Base-by-base conservation (phyloP, 371 early-diverging fungal species). In the Catenaria anguillulae region DNA sequence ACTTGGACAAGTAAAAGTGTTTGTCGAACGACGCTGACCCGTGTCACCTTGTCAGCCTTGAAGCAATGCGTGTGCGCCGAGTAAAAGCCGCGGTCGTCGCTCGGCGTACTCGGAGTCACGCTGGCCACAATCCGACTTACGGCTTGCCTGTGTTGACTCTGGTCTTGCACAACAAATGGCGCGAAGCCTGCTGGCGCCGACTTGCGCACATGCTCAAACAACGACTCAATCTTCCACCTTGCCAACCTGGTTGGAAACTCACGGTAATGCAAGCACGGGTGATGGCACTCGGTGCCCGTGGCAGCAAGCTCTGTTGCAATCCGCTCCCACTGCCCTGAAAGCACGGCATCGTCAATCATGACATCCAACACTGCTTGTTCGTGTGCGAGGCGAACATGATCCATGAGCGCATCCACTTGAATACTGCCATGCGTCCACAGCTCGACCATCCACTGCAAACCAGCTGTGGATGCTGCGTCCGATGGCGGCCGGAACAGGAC, bases 341-440 rank as follows among this genome's bases (percentile, higher is more conserved):
- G 10, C 5, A 40, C 40, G 10, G 40, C 40, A 17, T 40, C 8
- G 29, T 50, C 52, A 26, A 50, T 29, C 15, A 4, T 2, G 15
- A 50, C 52, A 23, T 50, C 31, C 5, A 50, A 19, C 52, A 29
- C 52, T 2, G 52, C 52, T 2, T 50, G 52, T 31, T 29, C 52
- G 17, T 50, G 26, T 2, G 52, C 52, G 8, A 67, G 69, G 33
- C 68, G 68, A n/a, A 85, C 66, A 35, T 77, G 65, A 0, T 76
- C 73, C 23, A 79, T 65, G 0, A 88, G 67, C 0, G 72, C 70
- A 0, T 76, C 66, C 1, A 75, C 65, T 40, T 83, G 80, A 36
- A 85, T 67, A 21, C 70, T 70, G 1, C 88, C 86, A 33, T 84
- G 77, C 0, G 76, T 71, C 91, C 91, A 91, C 0, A 88, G 71